Conservation (phyloP, 345 rosid species). For the Citrus reticulata region DNA sequence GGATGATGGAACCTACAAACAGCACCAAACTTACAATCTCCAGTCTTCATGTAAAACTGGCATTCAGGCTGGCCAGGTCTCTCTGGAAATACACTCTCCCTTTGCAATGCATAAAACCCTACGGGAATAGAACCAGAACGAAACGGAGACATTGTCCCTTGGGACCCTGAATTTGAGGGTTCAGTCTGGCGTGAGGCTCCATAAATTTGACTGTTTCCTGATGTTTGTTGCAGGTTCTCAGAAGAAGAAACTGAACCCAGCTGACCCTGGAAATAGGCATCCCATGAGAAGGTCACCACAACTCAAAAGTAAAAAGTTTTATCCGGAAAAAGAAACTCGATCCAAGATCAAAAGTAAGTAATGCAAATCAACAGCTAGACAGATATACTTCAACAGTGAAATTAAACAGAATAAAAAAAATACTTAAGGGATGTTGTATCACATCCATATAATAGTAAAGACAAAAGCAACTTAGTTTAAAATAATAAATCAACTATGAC, state of each 20-base stretch:
- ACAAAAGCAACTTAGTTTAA: neutral
- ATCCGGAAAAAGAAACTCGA: neutral
- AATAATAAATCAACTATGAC: neutral
- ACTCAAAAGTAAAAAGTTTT: slow-evolving; percentile 14
- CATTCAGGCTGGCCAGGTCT: slow-evolving; percentile 97
- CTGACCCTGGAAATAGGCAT: slow-evolving; percentile 61
- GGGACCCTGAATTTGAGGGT: slow-evolving; percentile 50
- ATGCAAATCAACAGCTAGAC: neutral
- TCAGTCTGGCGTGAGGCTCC: slow-evolving; percentile 64
- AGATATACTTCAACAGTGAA: neutral
- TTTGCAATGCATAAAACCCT: slow-evolving; percentile 73
- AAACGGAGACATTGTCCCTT: slow-evolving; percentile 51
- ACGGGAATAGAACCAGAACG: slow-evolving; percentile 64
- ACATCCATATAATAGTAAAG: neutral
- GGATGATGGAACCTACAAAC: slow-evolving; percentile 98
- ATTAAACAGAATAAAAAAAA: neutral
- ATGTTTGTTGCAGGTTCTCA: slow-evolving; percentile 56
- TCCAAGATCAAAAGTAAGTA: neutral
- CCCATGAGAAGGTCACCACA: slow-evolving; percentile 12
- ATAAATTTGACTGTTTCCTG: slow-evolving; percentile 53
- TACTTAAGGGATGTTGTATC: neutral
- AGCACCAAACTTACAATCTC: slow-evolving; percentile 96
- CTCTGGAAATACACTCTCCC: slow-evolving; percentile 90
- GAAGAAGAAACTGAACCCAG: slow-evolving; percentile 81
- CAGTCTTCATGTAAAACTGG: slow-evolving; percentile 97